These are phyloP conservation scores for Aspergillus spinulosporus DNA, from an alignment of 2,329 filamentous ascomycete genomes.

Conservation along the genomic window DNA sequence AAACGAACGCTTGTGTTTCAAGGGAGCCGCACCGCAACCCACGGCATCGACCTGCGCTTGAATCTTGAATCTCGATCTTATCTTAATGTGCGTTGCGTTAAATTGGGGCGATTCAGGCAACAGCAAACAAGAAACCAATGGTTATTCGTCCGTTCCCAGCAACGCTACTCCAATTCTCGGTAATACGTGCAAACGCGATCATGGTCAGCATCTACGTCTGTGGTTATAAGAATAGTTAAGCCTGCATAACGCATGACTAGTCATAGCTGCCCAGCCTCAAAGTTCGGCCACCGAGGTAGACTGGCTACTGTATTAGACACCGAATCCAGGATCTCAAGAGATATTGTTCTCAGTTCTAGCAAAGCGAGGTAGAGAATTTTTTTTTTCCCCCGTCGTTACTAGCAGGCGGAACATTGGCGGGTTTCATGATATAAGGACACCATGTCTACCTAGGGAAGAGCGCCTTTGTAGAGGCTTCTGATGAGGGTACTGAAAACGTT, in stretches of 20 bases:
- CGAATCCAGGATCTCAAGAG: too few species aligned
- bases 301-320: background rate
- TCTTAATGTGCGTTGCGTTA: background rate
- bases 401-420: too few species aligned
- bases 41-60: background rate
- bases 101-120: too few species aligned
- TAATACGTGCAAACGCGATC: background rate
- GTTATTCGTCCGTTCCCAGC: background rate
- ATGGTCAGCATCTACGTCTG: background rate
- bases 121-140: too few species aligned
- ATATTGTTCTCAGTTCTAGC: too few species aligned
- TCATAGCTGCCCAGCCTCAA: background rate
- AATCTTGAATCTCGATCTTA: background rate
- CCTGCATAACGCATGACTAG: background rate
- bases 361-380: too few species aligned
- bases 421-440: too few species aligned
- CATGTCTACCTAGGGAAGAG: too few species aligned
- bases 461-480: too few species aligned
- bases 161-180: background rate
- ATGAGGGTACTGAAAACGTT: too few species aligned
- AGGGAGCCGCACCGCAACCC: background rate
- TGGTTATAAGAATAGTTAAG: background rate
- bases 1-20: background rate
- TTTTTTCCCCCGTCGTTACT: too few species aligned
- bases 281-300: background rate